Percentiles rank a stretch among this genome's conserved stretches.
These are phyloP conservation scores for Pseudogymnoascus destructans DNA, from an alignment of 2,329 filamentous ascomycete species.

Conservation along the genomic window DNA sequence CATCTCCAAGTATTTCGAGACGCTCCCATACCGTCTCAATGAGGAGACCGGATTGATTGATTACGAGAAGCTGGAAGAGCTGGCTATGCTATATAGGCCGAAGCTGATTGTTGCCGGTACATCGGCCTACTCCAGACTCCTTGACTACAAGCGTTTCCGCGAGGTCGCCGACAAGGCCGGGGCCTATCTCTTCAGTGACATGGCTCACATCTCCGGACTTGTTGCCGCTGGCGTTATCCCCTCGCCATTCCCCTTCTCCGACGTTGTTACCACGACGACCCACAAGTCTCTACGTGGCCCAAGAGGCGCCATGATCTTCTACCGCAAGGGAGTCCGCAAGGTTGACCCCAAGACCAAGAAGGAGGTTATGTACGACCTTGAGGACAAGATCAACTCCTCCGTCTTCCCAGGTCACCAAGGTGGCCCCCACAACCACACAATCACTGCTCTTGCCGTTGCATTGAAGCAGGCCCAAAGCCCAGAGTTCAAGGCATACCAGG, in stretches of 20 bases:
- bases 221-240: conserved; percentile 86
- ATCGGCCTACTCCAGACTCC: conserved; percentile 88
- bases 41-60: conserved; percentile 87
- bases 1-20: conserved; percentile 98
- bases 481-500: conserved; percentile 88
- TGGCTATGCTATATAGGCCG: conserved; percentile 79
- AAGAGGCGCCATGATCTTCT: conserved; percentile 96
- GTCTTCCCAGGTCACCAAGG: conserved; percentile 98
- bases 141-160: conserved; percentile 89
- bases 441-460: conserved; percentile 86
- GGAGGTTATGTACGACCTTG: conserved; percentile 79
- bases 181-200: conserved; percentile 87
- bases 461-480: conserved; percentile 82
- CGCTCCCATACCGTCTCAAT: conserved; percentile 84
- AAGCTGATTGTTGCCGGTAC: conserved; percentile 93
- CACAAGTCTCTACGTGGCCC: conserved; percentile 96
- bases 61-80: conserved; percentile 80
- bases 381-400: conserved; percentile 84
- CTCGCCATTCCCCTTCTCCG: conserved; percentile 76
- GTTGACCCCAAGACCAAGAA: conserved; percentile 61
- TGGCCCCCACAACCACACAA: conserved; percentile 97
- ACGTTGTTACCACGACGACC: conserved; percentile 94
- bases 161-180: conserved; percentile 82
- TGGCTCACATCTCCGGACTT: conserved; percentile 93
- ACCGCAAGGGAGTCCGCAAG: conserved; percentile 77